Evolutionary conservation across 495 filamentous ascomycete species (phyloP).

Genomic region (Xylona heveae): DNA sequence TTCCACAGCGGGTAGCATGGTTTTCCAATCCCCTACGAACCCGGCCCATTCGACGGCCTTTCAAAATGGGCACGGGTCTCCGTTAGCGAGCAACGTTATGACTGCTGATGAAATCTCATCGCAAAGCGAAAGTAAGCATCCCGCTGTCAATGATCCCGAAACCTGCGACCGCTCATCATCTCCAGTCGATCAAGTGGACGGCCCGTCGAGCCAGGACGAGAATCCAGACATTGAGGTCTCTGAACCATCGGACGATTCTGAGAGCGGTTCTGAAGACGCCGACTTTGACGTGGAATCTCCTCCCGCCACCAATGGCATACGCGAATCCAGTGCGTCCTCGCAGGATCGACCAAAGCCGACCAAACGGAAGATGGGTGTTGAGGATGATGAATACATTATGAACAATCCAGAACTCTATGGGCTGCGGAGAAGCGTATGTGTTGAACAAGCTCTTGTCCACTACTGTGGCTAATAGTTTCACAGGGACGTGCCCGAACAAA

Average conservation of each 20-base stretch:
- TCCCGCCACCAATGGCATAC: conserved; percentile 4
- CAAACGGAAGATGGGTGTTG: conserved; percentile 54
- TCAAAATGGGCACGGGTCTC: conserved; percentile 27
- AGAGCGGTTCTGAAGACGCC: conserved; percentile 58
- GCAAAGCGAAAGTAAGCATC: conserved; percentile 30
- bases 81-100: conserved; percentile 17
- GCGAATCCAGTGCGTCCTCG: conserved; percentile 22
- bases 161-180: too few species aligned
- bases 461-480: conserved; percentile 1
- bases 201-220: too few species aligned
- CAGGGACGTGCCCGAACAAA: conserved; percentile 1
- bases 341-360: conserved; percentile 35
- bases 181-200: too few species aligned
- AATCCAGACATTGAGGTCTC: conserved; percentile 18
- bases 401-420: conserved; percentile 95
- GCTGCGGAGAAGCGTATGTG: conserved; percentile 66
- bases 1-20: conserved; percentile 11
- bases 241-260: conserved; percentile 26
- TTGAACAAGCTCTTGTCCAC: conserved; percentile 2
- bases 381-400: conserved; percentile 63
- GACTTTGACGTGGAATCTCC: conserved; percentile 55
- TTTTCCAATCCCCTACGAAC: conserved; percentile 14
- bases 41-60: conserved; percentile 17
- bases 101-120: conserved; percentile 20
- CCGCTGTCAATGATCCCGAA: too few species aligned